phyloP scores from a whole-genome alignment of 2,329 filamentous ascomycete species.

The Talaromyces sp. region DNA sequence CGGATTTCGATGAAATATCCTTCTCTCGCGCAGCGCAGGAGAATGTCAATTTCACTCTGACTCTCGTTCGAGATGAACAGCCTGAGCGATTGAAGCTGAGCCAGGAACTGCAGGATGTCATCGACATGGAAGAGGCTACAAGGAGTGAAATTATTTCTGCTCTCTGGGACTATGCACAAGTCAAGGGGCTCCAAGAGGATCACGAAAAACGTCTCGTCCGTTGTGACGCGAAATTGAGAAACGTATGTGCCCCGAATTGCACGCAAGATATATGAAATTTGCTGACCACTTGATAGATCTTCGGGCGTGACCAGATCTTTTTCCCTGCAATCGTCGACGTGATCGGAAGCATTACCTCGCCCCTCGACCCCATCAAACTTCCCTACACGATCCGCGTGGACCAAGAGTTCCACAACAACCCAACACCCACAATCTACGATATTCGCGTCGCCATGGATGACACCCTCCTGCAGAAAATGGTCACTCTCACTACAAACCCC shows the following conservation, averaged over 20 bases:
- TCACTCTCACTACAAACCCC: constrained; percentile 64
- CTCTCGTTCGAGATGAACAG: constrained; percentile 75
- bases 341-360: constrained; percentile 71
- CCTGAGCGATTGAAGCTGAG: constrained; percentile 81
- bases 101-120: constrained; percentile 72
- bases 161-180: constrained; percentile 90
- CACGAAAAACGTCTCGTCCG: constrained; percentile 91
- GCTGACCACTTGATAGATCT: constrained; percentile 52
- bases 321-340: constrained; percentile 83
- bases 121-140: constrained; percentile 83
- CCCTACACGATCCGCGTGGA: constrained; percentile 94
- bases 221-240: constrained; percentile 77
- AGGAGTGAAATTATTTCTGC: constrained; percentile 84
- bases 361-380: constrained; percentile 76
- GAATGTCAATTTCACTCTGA: constrained; percentile 86
- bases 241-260: constrained; percentile 50
- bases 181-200: constrained; percentile 82
- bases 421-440: constrained; percentile 82
- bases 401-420: constrained; percentile 70
- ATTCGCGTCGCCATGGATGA: constrained; percentile 81
- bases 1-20: constrained; percentile 84
- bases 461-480: constrained; percentile 66
- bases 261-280: neutral
- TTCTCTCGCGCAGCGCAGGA: constrained; percentile 92
- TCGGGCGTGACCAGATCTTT: constrained; percentile 70